Percentiles rank a stretch among this genome's conserved stretches.
These are phyloP conservation scores for Eimeria praecox DNA, from an alignment of 169 alveolate species.

Conservation along the genomic window DNA sequence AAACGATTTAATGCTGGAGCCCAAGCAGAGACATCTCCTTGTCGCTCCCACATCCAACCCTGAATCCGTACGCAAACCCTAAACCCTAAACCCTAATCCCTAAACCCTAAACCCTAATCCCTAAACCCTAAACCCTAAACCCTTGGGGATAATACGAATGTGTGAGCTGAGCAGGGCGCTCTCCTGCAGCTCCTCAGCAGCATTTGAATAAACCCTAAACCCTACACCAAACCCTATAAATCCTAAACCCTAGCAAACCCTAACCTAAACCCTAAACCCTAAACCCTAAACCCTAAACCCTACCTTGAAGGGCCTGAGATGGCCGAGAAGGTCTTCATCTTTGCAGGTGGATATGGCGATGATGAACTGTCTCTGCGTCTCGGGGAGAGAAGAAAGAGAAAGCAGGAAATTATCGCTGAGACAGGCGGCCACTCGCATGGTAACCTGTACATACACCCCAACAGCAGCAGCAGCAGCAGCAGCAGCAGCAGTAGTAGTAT, in stretches of 20 bases:
- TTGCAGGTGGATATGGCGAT: slow-evolving; percentile 70
- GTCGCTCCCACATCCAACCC: slow-evolving; percentile 82
- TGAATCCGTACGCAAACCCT: not conserved
- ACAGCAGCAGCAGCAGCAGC: slow-evolving; percentile 36
- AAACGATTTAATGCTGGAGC: slow-evolving; percentile 79
- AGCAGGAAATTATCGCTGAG: slow-evolving; percentile 78
- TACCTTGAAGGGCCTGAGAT: slow-evolving; percentile 76
- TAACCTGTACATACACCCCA: slow-evolving; percentile 47
- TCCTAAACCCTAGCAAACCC: not conserved
- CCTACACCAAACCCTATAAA: slow-evolving; percentile 13
- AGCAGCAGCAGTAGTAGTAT: not conserved
- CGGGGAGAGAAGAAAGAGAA: slow-evolving; percentile 77
- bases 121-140: not conserved
- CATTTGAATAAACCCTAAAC: not conserved
- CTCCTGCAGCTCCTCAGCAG: not conserved
- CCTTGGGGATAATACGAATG: too few relatives aligned
- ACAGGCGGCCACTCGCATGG: slow-evolving; percentile 75
- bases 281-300: slow-evolving; percentile 22
- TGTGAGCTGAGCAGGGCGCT: not conserved
- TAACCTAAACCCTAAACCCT: slow-evolving; percentile 17
- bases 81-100: slow-evolving; percentile 14
- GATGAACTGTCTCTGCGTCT: slow-evolving; percentile 79
- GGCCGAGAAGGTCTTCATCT: slow-evolving; percentile 74
- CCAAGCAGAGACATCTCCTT: slow-evolving; percentile 82
- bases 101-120: not conserved